Evolutionary conservation across 1,284 basidiomycete genomes (phyloP).

Genomic region (Trametes hirsuta): DNA sequence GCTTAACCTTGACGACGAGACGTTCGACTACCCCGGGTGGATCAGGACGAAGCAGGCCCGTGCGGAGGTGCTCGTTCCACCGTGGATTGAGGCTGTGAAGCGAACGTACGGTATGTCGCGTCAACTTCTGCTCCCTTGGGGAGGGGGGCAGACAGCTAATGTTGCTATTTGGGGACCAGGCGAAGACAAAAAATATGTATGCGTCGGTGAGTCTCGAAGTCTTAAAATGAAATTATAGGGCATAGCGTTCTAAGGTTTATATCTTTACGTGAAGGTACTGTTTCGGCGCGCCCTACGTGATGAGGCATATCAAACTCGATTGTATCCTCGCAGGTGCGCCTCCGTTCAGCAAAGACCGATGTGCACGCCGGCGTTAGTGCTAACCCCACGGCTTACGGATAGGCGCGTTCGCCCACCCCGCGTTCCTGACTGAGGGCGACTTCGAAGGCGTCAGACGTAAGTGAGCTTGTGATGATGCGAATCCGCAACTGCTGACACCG

Average conservation of each 20-base stretch:
- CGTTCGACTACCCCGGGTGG: slow-evolving; percentile 47
- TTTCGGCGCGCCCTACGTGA: slow-evolving; percentile 56
- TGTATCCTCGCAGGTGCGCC: slow-evolving; percentile 48
- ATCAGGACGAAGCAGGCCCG: slow-evolving; percentile 36
- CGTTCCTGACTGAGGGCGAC: slow-evolving; percentile 50
- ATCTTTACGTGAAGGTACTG: slow-evolving; percentile 46
- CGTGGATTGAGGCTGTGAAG: slow-evolving; percentile 53
- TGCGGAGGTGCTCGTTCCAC: slow-evolving; percentile 44
- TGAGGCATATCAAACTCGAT: slow-evolving; percentile 47
- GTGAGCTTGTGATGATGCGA: slow-evolving; percentile 36
- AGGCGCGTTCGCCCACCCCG: slow-evolving; percentile 63
- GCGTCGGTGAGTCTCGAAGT: slow-evolving; percentile 7
- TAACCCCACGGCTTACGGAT: not conserved
- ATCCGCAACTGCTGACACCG: not conserved
- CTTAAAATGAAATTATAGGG: too few relatives aligned
- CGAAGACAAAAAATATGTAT: slow-evolving; percentile 30
- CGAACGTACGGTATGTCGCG: slow-evolving; percentile 45
- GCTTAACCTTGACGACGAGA: slow-evolving; percentile 41
- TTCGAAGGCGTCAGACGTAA: slow-evolving; percentile 52
- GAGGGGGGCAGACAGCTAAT: not conserved
- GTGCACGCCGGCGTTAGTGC: not conserved
- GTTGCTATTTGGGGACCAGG: slow-evolving; percentile 3
- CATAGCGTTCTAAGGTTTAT: not conserved
- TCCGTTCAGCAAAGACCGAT: not conserved
- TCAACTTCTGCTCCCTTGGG: not conserved